Evolutionary conservation across 2,329 filamentous ascomycete species (phyloP).

Genomic region (Talaromyces pinophilus): DNA sequence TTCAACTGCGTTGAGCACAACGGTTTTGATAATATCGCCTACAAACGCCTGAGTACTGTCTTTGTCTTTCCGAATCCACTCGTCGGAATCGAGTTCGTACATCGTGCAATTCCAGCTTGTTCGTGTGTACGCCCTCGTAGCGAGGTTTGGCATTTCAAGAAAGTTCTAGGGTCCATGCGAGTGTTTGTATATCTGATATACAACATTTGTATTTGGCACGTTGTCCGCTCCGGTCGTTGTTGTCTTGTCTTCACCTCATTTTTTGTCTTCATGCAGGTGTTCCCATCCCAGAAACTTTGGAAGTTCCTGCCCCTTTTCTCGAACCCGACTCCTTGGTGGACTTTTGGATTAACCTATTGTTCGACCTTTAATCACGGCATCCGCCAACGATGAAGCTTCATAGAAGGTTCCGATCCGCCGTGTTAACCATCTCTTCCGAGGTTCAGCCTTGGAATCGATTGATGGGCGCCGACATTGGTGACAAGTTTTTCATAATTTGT

Average conservation of each 20-base stretch:
- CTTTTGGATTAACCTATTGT: constrained; percentile 41
- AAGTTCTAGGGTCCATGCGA: constrained; percentile 40
- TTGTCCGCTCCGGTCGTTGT: constrained; percentile 42
- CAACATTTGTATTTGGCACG: constrained; percentile 33
- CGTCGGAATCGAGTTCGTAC: constrained; percentile 55
- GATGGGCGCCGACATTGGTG: constrained; percentile 58
- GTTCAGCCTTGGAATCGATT: constrained; percentile 53
- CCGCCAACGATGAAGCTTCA: constrained; percentile 54
- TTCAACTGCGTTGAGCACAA: constrained; percentile 38
- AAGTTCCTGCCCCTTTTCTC: constrained; percentile 42
- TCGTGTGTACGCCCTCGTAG: constrained; percentile 45
- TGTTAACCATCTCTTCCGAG: constrained; percentile 65
- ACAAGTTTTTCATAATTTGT: constrained; percentile 30
- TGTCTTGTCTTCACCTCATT: constrained; percentile 26
- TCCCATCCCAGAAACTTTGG: constrained; percentile 48
- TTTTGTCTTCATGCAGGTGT: constrained; percentile 51
- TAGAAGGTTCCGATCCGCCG: constrained; percentile 61
- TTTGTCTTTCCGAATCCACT: constrained; percentile 49
- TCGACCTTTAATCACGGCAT: constrained; percentile 56
- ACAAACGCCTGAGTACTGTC: constrained; percentile 48
- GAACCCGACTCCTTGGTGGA: constrained; percentile 34
- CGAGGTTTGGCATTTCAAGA: constrained; percentile 55
- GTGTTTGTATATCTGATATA: constrained; percentile 32
- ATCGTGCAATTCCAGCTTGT: constrained; percentile 32
- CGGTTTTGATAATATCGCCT: constrained; percentile 34